Base-by-base conservation (phyloP, 2,329 filamentous ascomycete species). In the Cladosporium phlei region DNA sequence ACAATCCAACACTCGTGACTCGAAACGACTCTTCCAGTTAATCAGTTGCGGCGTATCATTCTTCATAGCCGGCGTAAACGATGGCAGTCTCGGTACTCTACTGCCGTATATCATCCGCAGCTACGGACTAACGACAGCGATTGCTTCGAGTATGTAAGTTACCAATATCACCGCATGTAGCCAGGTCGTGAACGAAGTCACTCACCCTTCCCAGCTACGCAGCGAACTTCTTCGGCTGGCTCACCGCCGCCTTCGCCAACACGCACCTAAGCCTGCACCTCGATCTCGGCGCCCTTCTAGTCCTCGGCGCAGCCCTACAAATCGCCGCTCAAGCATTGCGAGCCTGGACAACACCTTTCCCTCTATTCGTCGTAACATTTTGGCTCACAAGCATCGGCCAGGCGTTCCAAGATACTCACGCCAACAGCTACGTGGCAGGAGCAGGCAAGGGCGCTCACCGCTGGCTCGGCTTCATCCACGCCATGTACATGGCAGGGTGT, bases 61-160 rank as follows among this genome's bases (percentile, higher is more conserved):
- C 66, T 82, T 85, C 56, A 78, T 80, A 22, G 79, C 81, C 0
- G 81, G 82, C 0, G 69, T 78, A 38, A 85, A 83, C 47, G 82
- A 85, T 58, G 81, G 81, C 24, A 81, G 75, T 50, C 66, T 84
- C 1, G 82, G 82, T 2, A 73, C 81, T 1, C 53, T 85, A 11
- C 74, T 84, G 1, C 82, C 81, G 0, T 82, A 84, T 55, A 71
- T 85, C 8, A 70, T 84, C 3, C 68, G 72, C 4, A 72, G 74
- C 3, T 82, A 83, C 55, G 52, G 66, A 4, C 72, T 82, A 35
- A 72, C 64, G 10, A 80, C 77, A 0, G 73, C 76, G 14, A 45
- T 45, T 8, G 42, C 32, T 2, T 45, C 42, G 0, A 64, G 74
- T 17, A 63, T 82, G 69, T 79, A 62, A 49, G 67, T 29, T 12